Base-by-base conservation (phyloP, 257 asterid species). In the Fraxinus excelsior region DNA sequence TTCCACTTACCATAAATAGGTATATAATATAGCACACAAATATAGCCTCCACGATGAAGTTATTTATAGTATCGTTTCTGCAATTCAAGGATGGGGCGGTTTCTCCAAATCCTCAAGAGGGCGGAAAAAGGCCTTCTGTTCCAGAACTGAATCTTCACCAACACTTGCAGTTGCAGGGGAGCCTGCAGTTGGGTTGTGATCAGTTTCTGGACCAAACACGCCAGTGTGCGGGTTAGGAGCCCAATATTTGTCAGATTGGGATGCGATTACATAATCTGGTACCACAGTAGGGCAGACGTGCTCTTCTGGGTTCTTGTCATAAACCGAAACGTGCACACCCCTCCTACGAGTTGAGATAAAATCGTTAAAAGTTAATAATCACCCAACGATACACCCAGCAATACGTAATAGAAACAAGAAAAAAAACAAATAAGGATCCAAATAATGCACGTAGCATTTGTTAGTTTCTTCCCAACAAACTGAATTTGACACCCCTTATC, bases 271-370 rank as follows among this genome's bases (percentile, higher is more conserved):
- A 64, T 90, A 58, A 51, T 93, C 97, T 0, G 98, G 94, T 32
- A 91, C 91, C 78, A 85, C 79, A 3, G 82, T 72, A 32, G 88
- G 76, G 23, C 76, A 86, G 69, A 78, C 77, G 34, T 76, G 84
- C 75, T 93, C 99, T 74, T 93, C 99, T 0, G 75, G 87, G 84
- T 95, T 89, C 96, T 93, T 95, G 75, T 91, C 97, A 80, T 93
- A 95, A 62, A 80, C 91, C 0, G 97, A 93, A 32, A 34, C 84
- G 78, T 93, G 97, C 75, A 95, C 96, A 12, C 78, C 86, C 88
- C 93, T 87, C 86, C 97, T 88, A 82, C 81, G 76, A 38, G 31
- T 25, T 21, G 31, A 21, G 19, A 60, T 23, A 21, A 6, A 60
- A 60, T 21, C 32, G 13, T 10, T 7, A 9, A 0, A 18, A 51